Percentiles rank a stretch among this genome's conserved stretches.
These are phyloP conservation scores for Candida nonsorbophila DNA, from an alignment of 805 yeast genomes.

Conservation along the genomic window DNA sequence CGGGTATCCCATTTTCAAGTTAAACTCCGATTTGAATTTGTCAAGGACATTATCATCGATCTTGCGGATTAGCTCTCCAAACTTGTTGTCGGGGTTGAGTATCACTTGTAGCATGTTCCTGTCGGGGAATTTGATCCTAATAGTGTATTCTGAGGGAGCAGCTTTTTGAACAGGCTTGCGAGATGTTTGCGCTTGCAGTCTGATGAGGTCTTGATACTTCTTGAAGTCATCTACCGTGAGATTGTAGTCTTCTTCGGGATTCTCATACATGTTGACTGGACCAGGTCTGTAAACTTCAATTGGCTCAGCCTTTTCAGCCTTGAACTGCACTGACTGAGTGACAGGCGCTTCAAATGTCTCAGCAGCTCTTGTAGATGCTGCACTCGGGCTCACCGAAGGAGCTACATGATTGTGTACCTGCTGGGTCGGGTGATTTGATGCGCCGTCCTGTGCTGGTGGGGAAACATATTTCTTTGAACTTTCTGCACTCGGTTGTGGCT, in stretches of 20 bases:
- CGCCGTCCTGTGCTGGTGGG: no score
- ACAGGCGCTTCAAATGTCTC: no score
- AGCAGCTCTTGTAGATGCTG: no score
- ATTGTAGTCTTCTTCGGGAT: slow-evolving; percentile 38
- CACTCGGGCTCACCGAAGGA: no score
- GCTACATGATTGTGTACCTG: no score
- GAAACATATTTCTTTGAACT: no score
- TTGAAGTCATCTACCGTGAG: slow-evolving; percentile 34
- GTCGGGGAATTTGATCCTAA: slow-evolving; percentile 37
- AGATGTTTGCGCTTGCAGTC: slow-evolving; percentile 16
- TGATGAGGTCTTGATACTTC: slow-evolving; percentile 28
- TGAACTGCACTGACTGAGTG: no score
- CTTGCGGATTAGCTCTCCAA: slow-evolving; percentile 32
- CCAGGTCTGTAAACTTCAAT: slow-evolving; percentile 11
- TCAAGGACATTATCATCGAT: slow-evolving; percentile 28
- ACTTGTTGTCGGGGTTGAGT: slow-evolving; percentile 21
- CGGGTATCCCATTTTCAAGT: slow-evolving; percentile 30
- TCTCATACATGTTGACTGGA: slow-evolving; percentile 19
- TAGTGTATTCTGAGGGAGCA: slow-evolving; percentile 20
- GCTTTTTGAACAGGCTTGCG: slow-evolving; percentile 6
- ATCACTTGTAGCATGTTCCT: slow-evolving; percentile 28
- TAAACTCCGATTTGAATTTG: slow-evolving; percentile 22
- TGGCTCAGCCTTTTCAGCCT: no score
- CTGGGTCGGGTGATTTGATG: no score
- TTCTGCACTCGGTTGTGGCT: no score